Percentiles rank a stretch among this genome's conserved stretches.
Conservation (phyloP, 2,329 filamentous ascomycete species). For the Chaetoscypha palmicola region DNA sequence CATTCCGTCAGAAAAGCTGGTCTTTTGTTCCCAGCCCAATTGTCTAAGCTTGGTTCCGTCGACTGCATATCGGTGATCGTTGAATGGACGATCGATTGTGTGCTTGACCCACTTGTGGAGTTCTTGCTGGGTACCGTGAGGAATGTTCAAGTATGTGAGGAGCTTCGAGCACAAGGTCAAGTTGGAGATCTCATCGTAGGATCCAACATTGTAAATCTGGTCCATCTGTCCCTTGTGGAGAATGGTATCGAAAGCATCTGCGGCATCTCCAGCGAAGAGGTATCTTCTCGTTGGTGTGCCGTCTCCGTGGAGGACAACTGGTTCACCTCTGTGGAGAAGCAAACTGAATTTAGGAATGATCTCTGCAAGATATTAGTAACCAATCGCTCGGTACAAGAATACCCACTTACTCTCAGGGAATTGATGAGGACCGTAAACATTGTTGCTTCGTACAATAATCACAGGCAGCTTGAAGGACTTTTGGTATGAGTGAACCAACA, state of each 20-base stretch:
- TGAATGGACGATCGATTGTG: conserved; percentile 72
- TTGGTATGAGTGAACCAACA: conserved; percentile 80
- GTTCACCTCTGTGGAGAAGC: conserved; percentile 57
- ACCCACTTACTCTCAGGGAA: conserved; percentile 68
- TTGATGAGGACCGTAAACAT: conserved; percentile 79
- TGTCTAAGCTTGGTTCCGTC: conserved; percentile 60
- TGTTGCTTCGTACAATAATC: conserved; percentile 76
- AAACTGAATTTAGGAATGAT: conserved; percentile 79
- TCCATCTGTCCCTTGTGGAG: conserved; percentile 68
- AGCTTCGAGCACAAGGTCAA: conserved; percentile 60
- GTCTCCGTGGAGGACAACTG: conserved; percentile 69
- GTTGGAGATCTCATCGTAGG: conserved; percentile 71
- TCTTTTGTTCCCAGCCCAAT: conserved; percentile 65
- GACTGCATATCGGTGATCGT: conserved; percentile 66
- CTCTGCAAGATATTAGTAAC: conserved; percentile 42
- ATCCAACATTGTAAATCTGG: conserved; percentile 77
- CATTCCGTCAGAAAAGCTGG: conserved; percentile 56
- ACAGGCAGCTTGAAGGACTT: conserved; percentile 75
- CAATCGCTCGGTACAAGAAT: neutral
- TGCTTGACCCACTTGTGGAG: conserved; percentile 63
- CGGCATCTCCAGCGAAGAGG: conserved; percentile 71
- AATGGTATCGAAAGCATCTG: conserved; percentile 77
- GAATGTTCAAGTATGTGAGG: conserved; percentile 54
- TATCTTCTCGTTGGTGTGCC: conserved; percentile 69
- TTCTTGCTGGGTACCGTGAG: conserved; percentile 42